A percentile compares a stretch with the other conserved stretches of the same genome.
Conservation (phyloP, 768 basidiomycete genomes). For the Suillus fuscotomentosus region DNA sequence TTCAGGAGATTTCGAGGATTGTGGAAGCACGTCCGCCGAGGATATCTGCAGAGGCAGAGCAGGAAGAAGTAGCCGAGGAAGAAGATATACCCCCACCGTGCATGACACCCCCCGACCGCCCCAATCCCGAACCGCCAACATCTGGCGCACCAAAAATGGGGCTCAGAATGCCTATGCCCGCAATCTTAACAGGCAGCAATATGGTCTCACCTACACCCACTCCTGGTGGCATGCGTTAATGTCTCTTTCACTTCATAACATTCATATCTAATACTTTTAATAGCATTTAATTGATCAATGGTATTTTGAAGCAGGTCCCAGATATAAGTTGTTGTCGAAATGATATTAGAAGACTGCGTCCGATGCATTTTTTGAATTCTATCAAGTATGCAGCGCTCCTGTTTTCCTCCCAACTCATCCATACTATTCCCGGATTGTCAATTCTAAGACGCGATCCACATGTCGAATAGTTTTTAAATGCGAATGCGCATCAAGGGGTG, state of each 20-base stretch:
- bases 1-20: slow-evolving; percentile 49
- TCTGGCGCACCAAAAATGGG: slow-evolving; percentile 47
- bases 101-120: slow-evolving; percentile 49
- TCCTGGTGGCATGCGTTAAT: slow-evolving; percentile 12
- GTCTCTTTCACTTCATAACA: not conserved
- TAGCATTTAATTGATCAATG: not conserved
- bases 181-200: slow-evolving; percentile 42
- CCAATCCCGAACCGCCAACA: slow-evolving; percentile 58
- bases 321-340: not conserved
- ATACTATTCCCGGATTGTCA: not conserved
- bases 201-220: slow-evolving; percentile 47
- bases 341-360: not conserved
- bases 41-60: not conserved
- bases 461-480: not conserved
- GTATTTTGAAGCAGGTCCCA: too few relatives aligned
- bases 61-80: slow-evolving; percentile 27
- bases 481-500: not conserved
- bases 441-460: not conserved
- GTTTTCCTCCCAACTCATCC: not conserved
- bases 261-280: not conserved
- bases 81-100: slow-evolving; percentile 29
- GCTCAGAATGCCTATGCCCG: slow-evolving; percentile 34
- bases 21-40: slow-evolving; percentile 35
- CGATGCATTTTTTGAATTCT: not conserved
- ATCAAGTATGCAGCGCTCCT: not conserved